phyloP scores from a whole-genome alignment of 805 yeast genomes.

The Danielozyma ontarioensis region DNA sequence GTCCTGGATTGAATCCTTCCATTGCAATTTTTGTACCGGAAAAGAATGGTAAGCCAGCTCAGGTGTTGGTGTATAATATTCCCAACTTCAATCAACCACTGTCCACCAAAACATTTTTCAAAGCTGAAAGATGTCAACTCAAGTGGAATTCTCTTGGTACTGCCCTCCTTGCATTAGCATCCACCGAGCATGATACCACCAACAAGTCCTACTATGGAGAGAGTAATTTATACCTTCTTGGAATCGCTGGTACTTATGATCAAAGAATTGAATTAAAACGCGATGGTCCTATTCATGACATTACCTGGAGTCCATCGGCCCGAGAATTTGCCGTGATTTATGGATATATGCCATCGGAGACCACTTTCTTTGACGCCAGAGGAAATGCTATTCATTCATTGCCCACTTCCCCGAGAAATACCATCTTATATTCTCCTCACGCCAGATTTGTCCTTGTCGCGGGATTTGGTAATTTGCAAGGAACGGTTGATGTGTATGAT shows the following conservation, averaged over 20 bases:
- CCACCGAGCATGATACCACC: constrained; percentile 91
- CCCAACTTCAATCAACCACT: constrained; percentile 75
- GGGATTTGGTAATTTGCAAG: constrained; percentile 97
- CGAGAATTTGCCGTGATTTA: constrained; percentile 96
- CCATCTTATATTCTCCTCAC: constrained; percentile 88
- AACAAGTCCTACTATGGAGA: constrained; percentile 97
- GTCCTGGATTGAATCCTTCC: constrained; percentile 87
- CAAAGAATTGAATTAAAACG: constrained; percentile 81
- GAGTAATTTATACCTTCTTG: constrained; percentile 83
- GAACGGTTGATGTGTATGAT: constrained; percentile 91
- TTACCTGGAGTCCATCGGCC: constrained; percentile 94
- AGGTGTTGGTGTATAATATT: constrained; percentile 75
- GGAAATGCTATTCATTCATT: constrained; percentile 82
- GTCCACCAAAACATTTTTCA: constrained; percentile 83
- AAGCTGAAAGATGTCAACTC: constrained; percentile 89
- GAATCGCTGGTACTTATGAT: constrained; percentile 89
- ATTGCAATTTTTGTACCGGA: constrained; percentile 90
- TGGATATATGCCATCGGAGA: constrained; percentile 96
- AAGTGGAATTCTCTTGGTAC: constrained; percentile 95
- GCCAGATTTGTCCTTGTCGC: constrained; percentile 89
- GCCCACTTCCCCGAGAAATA: constrained; percentile 85
- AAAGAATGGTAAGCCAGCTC: constrained; percentile 82
- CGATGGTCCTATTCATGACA: constrained; percentile 97
- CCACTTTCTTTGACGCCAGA: constrained; percentile 90
- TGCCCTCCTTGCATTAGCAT: constrained; percentile 85